Conservation (phyloP, 2,329 filamentous ascomycete genomes). For the Blumeriella jaapii region DNA sequence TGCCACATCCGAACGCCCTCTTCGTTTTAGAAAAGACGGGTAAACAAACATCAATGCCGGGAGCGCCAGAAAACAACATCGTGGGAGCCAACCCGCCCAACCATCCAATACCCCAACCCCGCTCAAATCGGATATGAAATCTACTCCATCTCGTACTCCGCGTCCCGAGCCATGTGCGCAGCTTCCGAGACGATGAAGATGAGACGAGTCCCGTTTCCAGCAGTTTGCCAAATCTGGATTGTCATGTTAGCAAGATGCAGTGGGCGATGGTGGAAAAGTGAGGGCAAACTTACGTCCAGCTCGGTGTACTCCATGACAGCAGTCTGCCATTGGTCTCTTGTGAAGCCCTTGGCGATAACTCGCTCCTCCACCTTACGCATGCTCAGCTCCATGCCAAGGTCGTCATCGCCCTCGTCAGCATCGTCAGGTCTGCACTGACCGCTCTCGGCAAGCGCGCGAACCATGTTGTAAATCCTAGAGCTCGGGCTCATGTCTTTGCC, state of each 20-base stretch:
- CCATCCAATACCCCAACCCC: too few species aligned
- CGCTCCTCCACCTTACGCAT: conserved; percentile 82
- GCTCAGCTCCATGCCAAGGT: conserved; percentile 61
- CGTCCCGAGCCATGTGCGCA: conserved; percentile 28
- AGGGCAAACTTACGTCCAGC: conserved; percentile 68
- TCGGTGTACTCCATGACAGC: conserved; percentile 82
- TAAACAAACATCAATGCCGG: too few species aligned
- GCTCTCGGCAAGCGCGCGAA: conserved; percentile 75
- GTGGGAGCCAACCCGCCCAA: too few species aligned
- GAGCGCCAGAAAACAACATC: too few species aligned
- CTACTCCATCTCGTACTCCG: conserved; percentile 10
- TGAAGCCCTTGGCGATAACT: conserved; percentile 93
- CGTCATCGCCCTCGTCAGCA: conserved; percentile 57
- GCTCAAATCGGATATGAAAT: too few species aligned
- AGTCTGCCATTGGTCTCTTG: conserved; percentile 78
- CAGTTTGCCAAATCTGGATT: conserved; percentile 64
- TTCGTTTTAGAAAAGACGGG: too few species aligned
- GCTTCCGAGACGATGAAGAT: conserved; percentile 55
- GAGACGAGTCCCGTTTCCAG: conserved; percentile 56
- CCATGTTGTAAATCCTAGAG: conserved; percentile 89
- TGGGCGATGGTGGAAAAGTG: neutral
- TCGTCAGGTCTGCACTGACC: conserved; percentile 44
- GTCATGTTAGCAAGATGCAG: conserved; percentile 1
- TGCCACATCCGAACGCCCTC: too few species aligned
- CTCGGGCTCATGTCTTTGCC: conserved; percentile 66